Evolutionary conservation across 768 basidiomycete genomes (phyloP).

Genomic region (Tephrocybe sp.): DNA sequence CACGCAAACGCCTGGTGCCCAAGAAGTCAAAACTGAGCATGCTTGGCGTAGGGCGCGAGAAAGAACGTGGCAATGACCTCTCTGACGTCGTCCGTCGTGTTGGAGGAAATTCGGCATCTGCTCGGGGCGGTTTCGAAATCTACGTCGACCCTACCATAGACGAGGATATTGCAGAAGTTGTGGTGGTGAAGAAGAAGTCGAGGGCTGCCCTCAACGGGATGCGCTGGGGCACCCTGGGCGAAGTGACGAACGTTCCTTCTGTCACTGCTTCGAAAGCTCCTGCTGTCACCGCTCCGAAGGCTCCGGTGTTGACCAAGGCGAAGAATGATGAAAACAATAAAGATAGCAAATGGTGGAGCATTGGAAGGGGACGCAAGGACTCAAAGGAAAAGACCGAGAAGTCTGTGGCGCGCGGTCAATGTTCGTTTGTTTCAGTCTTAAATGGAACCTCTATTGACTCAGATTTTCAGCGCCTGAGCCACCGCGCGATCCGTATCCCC

Average conservation of each 20-base stretch:
- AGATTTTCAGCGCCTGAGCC: slow-evolving; percentile 35
- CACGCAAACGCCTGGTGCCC: slow-evolving; percentile 55
- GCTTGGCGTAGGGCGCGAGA: slow-evolving; percentile 31
- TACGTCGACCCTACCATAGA: slow-evolving; percentile 65
- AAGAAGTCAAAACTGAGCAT: slow-evolving; percentile 67
- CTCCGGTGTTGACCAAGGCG: slow-evolving; percentile 30
- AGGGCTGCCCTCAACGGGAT: slow-evolving; percentile 57
- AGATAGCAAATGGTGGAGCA: slow-evolving; percentile 77
- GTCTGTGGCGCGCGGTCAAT: slow-evolving; percentile 35
- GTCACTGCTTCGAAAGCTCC: slow-evolving; percentile 30
- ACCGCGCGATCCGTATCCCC: slow-evolving; percentile 26
- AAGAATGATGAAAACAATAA: slow-evolving; percentile 35
- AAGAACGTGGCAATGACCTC: slow-evolving; percentile 43
- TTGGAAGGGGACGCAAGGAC: slow-evolving; percentile 71
- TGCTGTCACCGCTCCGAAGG: slow-evolving; percentile 22
- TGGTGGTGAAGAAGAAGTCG: slow-evolving; percentile 74
- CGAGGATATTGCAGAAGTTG: slow-evolving; percentile 64
- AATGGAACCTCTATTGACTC: background rate
- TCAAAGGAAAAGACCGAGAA: slow-evolving; percentile 58
- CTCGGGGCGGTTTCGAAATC: slow-evolving; percentile 58
- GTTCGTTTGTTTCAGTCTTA: slow-evolving; percentile 29
- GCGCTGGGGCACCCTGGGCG: slow-evolving; percentile 51
- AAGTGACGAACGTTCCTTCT: slow-evolving; percentile 56
- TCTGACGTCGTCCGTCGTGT: slow-evolving; percentile 60
- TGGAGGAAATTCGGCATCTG: slow-evolving; percentile 27